phyloP scores from a whole-genome alignment of 192 early-diverging fungal species.

The Borealophlyctis nickersoniae region DNA sequence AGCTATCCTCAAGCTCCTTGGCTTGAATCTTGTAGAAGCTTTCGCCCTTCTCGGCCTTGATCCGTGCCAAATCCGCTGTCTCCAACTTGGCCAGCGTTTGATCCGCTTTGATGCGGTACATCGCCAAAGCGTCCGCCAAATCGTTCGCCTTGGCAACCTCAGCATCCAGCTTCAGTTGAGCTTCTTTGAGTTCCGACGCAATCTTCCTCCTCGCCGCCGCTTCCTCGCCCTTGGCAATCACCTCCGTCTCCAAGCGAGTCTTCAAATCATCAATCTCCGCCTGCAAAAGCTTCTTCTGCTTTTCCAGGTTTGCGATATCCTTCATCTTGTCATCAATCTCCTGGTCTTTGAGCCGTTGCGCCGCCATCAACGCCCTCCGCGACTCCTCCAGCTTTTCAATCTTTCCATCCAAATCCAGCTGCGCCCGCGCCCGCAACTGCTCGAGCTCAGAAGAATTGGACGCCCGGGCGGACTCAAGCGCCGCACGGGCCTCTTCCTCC shows the following conservation, averaged over 20 bases:
- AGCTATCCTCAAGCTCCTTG: constrained; percentile 65
- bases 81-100: constrained; percentile 56
- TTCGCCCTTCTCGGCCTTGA: constrained; percentile 76
- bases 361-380: constrained; percentile 71
- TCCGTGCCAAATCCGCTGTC: constrained; percentile 60
- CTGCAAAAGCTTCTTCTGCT: constrained; percentile 58
- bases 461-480: constrained; percentile 49
- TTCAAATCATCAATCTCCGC: constrained; percentile 63
- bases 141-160: constrained; percentile 62
- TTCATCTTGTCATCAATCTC: constrained; percentile 77
- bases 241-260: constrained; percentile 60
- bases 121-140: constrained; percentile 47
- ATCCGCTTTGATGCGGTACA: constrained; percentile 58
- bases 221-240: constrained; percentile 62
- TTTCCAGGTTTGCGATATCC: constrained; percentile 67
- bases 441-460: constrained; percentile 50
- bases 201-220: constrained; percentile 52
- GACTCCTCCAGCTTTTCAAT: constrained; percentile 79
- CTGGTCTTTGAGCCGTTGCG: constrained; percentile 69
- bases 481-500: constrained; percentile 52
- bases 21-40: constrained; percentile 59
- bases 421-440: constrained; percentile 52
- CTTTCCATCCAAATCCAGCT: constrained; percentile 67
- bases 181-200: constrained; percentile 58
- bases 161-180: constrained; percentile 57